These are phyloP conservation scores for Aquilaria malaccensis DNA, from an alignment of 345 rosid species.

Conservation along the genomic window DNA sequence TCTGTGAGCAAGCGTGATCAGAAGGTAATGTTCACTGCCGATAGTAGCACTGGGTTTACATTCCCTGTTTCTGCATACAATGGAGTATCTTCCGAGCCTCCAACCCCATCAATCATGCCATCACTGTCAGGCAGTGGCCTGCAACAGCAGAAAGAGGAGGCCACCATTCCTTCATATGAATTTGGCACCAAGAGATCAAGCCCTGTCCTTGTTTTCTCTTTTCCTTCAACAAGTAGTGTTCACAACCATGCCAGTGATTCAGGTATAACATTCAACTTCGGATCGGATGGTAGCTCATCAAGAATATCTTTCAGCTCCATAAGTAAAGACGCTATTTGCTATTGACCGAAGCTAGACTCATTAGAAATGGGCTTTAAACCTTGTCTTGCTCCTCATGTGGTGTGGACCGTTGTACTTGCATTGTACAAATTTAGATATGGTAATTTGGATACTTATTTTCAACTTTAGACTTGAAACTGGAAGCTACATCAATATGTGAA, in stretches of 20 bases:
- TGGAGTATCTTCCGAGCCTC: constrained; percentile 62
- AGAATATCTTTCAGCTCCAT: constrained; percentile 57
- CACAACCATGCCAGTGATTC: constrained; percentile 28
- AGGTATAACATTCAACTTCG: constrained; percentile 54
- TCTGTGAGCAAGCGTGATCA: constrained; percentile 44
- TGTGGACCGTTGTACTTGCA: too few relatives aligned
- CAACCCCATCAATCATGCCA: constrained; percentile 74
- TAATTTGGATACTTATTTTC: too few relatives aligned
- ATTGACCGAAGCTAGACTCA: constrained; percentile 14
- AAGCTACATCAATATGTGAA: too few relatives aligned
- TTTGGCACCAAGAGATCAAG: constrained; percentile 42
- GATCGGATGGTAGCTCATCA: constrained; percentile 37
- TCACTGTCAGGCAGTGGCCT: constrained; percentile 18
- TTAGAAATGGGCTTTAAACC: too few relatives aligned
- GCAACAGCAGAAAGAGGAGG: constrained; percentile 30
- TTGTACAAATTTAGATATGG: too few relatives aligned
- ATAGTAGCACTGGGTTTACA: constrained; percentile 44
- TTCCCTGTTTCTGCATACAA: constrained; percentile 61
- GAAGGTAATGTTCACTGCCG: constrained; percentile 45
- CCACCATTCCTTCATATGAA: constrained; percentile 43
- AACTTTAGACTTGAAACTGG: too few relatives aligned
- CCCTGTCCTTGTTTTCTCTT: constrained; percentile 46
- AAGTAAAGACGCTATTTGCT: constrained; percentile 55
- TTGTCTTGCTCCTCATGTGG: too few relatives aligned
- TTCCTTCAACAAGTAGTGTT: constrained; percentile 52